Evolutionary conservation across 371 early-diverging fungal genomes (phyloP).

Genomic region (Mortierella sp.): DNA sequence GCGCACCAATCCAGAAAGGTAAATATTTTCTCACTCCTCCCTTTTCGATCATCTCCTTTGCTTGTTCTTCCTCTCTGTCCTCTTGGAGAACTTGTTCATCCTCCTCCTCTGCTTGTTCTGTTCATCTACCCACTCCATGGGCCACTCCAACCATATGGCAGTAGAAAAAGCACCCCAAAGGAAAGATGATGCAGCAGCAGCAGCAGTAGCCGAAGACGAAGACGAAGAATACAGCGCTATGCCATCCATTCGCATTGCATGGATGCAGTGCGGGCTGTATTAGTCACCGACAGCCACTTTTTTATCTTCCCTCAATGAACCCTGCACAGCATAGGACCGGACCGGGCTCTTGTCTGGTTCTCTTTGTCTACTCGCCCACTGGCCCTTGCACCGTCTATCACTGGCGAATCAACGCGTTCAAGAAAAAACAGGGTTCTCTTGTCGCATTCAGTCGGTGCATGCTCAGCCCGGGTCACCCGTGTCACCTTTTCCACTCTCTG

Average conservation of each 20-base stretch:
- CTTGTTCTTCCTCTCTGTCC: no score
- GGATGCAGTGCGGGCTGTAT: background rate
- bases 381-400: background rate
- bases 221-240: background rate
- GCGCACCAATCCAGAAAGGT: conserved; percentile 7
- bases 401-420: background rate
- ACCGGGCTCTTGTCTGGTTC: background rate
- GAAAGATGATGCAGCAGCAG: background rate
- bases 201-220: background rate
- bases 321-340: background rate
- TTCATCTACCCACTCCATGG: background rate
- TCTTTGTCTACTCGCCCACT: background rate
- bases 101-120: background rate
- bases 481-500: background rate
- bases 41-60: background rate
- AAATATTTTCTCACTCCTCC: background rate
- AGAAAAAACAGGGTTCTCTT: no score
- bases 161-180: background rate
- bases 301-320: background rate
- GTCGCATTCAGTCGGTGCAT: background rate
- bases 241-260: background rate
- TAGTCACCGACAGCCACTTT: background rate
- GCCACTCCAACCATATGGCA: background rate
- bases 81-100: background rate
- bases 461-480: background rate